Percentiles rank a stretch among this genome's conserved stretches.
These are phyloP conservation scores for Cladosporium sp. DNA, from an alignment of 2,329 filamentous ascomycete species.

Conservation along the genomic window DNA sequence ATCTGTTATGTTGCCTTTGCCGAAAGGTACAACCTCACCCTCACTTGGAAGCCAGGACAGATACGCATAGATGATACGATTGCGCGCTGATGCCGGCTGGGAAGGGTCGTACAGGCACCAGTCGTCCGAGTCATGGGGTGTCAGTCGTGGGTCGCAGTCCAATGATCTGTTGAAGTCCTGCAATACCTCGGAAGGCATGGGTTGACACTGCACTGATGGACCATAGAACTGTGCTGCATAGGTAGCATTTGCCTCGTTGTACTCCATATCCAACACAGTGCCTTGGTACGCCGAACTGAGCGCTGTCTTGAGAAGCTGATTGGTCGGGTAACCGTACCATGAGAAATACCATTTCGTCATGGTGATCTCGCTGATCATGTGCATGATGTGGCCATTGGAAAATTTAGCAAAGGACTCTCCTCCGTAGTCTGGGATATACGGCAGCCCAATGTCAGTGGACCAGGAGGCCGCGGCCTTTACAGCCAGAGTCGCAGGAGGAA, in stretches of 20 bases:
- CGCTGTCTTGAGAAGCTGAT: background rate
- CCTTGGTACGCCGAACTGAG: background rate
- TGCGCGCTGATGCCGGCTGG: background rate
- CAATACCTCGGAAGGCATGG: background rate
- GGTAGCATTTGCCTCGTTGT: background rate
- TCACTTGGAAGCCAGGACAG: background rate
- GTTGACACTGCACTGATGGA: background rate
- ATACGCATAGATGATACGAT: background rate
- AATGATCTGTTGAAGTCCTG: background rate
- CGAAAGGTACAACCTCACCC: background rate
- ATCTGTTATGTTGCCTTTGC: background rate
- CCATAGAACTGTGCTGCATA: background rate
- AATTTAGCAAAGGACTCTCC: background rate
- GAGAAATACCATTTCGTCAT: background rate
- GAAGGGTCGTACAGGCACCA: background rate
- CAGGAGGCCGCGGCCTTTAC: background rate
- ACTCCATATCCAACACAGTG: background rate
- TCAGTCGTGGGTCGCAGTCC: background rate
- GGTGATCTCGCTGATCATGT: background rate
- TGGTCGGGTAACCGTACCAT: background rate
- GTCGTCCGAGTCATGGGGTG: background rate
- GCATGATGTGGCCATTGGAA: background rate
- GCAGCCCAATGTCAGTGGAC: background rate
- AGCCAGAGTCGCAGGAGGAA: background rate
- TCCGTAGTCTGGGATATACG: background rate